phyloP scores from a whole-genome alignment of 2,329 filamentous ascomycete species.

The Ceratocystis cubensis region DNA sequence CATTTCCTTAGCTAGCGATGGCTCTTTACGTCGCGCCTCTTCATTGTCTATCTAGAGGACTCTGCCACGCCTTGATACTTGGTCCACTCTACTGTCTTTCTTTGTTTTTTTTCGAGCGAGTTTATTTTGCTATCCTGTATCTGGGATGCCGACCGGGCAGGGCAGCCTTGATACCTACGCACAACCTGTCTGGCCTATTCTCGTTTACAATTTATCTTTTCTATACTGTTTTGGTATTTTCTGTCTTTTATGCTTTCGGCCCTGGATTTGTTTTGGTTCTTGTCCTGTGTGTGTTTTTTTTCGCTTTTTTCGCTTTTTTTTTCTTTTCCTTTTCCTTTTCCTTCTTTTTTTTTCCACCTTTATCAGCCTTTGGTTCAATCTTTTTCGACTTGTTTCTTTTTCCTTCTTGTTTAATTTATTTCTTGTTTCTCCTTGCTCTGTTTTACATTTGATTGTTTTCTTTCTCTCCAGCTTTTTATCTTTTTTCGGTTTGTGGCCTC shows the following conservation, averaged over 20 bases:
- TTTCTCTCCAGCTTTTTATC: constrained; percentile 26
- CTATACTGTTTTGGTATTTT: constrained; percentile 23
- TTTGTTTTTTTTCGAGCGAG: constrained; percentile 23
- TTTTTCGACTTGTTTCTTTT: constrained; percentile 29
- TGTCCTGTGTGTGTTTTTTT: constrained; percentile 14
- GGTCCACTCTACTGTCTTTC: constrained; percentile 18
- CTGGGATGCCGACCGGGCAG: neutral
- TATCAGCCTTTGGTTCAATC: constrained; percentile 24
- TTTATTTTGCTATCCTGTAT: constrained; percentile 19
- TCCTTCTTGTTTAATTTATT: constrained; percentile 24
- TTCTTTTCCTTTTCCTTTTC: constrained; percentile 29
- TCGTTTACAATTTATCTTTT: constrained; percentile 22
- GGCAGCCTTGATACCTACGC: constrained; percentile 20
- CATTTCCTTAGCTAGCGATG: neutral
- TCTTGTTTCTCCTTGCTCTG: constrained; percentile 34
- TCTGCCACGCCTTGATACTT: neutral
- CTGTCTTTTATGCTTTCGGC: constrained; percentile 30
- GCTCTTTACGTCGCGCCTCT: neutral
- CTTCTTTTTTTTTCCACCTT: constrained; percentile 21
- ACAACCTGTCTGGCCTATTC: neutral
- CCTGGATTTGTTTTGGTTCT: constrained; percentile 24
- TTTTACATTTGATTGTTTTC: constrained; percentile 25
- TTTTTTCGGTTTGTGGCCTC: constrained; percentile 29
- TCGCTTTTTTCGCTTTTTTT: constrained; percentile 23
- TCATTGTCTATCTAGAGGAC: neutral